Evolutionary conservation across 2,329 filamentous ascomycete species (phyloP).

Genomic region (Arthroderma sp.): DNA sequence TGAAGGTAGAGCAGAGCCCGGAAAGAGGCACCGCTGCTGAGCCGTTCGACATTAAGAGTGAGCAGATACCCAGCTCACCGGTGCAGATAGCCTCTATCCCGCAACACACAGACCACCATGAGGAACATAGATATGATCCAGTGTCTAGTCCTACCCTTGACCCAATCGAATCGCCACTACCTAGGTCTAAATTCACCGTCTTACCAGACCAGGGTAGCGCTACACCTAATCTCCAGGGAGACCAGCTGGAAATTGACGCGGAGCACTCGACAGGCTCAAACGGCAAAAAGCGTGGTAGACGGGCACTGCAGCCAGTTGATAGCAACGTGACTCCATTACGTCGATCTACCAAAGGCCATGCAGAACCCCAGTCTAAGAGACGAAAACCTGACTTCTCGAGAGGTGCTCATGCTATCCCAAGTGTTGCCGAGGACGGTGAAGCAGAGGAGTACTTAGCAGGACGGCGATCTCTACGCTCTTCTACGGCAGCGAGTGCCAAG

Average conservation of each 20-base stretch:
- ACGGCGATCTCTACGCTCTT: neutral
- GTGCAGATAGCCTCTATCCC: neutral
- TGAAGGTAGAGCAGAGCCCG: slow-evolving; percentile 11
- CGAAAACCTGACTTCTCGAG: slow-evolving; percentile 24
- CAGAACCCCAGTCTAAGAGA: slow-evolving; percentile 21
- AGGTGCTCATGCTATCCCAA: slow-evolving; percentile 30
- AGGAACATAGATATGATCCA: neutral
- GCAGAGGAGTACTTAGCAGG: slow-evolving; percentile 12
- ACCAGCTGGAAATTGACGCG: neutral
- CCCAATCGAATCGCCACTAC: neutral
- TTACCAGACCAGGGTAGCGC: neutral
- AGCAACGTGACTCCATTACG: slow-evolving; percentile 17
- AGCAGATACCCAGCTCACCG: slow-evolving; percentile 19
- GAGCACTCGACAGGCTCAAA: neutral
- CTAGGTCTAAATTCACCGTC: neutral
- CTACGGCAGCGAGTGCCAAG: neutral
- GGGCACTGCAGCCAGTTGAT: slow-evolving; percentile 22
- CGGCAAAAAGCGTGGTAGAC: slow-evolving; percentile 9
- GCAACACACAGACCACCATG: neutral
- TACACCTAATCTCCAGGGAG: neutral
- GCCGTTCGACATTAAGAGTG: slow-evolving; percentile 26
- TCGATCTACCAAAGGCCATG: slow-evolving; percentile 9
- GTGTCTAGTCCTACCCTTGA: neutral
- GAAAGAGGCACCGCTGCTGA: slow-evolving; percentile 11
- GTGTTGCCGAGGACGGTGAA: slow-evolving; percentile 42